Conservation (phyloP, 2,329 filamentous ascomycete genomes). For the Phyllosticta citriasiana region DNA sequence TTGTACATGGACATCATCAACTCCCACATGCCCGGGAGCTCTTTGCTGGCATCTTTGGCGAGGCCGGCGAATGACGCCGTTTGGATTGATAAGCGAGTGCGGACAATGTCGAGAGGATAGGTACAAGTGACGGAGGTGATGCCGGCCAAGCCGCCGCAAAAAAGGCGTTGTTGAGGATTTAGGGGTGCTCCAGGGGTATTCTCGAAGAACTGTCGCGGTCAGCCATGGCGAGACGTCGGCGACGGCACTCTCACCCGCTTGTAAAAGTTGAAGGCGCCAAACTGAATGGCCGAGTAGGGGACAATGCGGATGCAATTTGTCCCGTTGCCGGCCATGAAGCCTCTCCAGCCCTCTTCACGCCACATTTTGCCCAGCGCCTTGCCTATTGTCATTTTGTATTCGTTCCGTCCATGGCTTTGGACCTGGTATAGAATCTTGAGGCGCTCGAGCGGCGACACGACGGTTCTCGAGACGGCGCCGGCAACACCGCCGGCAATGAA, state of each 20-base stretch:
- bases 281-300: conserved; percentile 95
- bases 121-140: conserved; percentile 93
- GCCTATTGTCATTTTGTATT: conserved; percentile 86
- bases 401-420: conserved; percentile 78
- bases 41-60: conserved; percentile 31
- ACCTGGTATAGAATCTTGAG: conserved; percentile 98
- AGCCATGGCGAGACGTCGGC: neutral
- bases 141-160: conserved; percentile 86
- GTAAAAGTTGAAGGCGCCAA: conserved; percentile 96
- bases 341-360: conserved; percentile 90
- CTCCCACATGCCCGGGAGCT: conserved; percentile 85
- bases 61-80: conserved; percentile 87
- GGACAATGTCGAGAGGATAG: conserved; percentile 95
- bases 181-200: conserved; percentile 63
- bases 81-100: conserved; percentile 90
- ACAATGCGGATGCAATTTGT: conserved; percentile 98
- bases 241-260: conserved; percentile 57
- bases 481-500: conserved; percentile 92
- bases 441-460: conserved; percentile 90
- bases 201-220: conserved; percentile 57
- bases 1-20: conserved; percentile 79
- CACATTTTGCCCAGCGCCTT: conserved; percentile 93
- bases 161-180: conserved; percentile 60
- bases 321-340: conserved; percentile 95
- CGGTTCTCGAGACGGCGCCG: conserved; percentile 92